A percentile compares a stretch with the other conserved stretches of the same genome.
These are phyloP conservation scores for Penicillium hesseltinei DNA, from an alignment of 2,329 filamentous ascomycete species.

Conservation along the genomic window DNA sequence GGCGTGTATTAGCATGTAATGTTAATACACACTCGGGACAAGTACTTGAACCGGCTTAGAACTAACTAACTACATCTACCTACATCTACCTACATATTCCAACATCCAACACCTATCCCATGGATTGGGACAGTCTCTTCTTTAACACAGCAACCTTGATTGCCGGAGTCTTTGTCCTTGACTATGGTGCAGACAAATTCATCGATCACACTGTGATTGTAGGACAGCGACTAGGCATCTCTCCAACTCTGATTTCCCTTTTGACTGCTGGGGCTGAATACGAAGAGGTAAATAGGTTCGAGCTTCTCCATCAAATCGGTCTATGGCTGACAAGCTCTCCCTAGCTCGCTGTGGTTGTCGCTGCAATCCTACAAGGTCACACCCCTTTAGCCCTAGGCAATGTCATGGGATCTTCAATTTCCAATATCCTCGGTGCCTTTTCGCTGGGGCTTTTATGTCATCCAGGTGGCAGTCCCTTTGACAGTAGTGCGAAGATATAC, in stretches of 20 bases:
- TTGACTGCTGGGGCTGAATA: slow-evolving; percentile 56
- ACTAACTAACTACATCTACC: no score
- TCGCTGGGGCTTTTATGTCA: slow-evolving; percentile 52
- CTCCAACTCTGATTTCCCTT: slow-evolving; percentile 51
- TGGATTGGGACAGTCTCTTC: slow-evolving; percentile 26
- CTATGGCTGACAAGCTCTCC: slow-evolving; percentile 1
- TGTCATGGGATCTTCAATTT: slow-evolving; percentile 54
- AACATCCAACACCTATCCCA: background rate
- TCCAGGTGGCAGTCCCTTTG: slow-evolving; percentile 40
- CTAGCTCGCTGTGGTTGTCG: slow-evolving; percentile 51
- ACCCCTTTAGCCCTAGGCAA: slow-evolving; percentile 55
- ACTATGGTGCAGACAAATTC: slow-evolving; percentile 54
- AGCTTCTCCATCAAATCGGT: background rate
- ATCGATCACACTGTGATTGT: slow-evolving; percentile 52
- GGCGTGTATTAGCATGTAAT: no score
- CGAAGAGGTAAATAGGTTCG: slow-evolving; percentile 48
- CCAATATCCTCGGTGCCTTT: slow-evolving; percentile 57
- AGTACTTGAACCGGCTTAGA: no score
- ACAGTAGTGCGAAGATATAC: slow-evolving; percentile 51
- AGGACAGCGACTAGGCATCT: slow-evolving; percentile 46
- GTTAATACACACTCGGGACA: no score
- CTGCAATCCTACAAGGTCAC: slow-evolving; percentile 47
- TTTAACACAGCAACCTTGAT: slow-evolving; percentile 43
- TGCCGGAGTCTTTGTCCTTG: slow-evolving; percentile 50
- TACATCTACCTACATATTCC: no score